Conservation (phyloP, 23 red algal genomes). For the Agarophyton chilense region DNA sequence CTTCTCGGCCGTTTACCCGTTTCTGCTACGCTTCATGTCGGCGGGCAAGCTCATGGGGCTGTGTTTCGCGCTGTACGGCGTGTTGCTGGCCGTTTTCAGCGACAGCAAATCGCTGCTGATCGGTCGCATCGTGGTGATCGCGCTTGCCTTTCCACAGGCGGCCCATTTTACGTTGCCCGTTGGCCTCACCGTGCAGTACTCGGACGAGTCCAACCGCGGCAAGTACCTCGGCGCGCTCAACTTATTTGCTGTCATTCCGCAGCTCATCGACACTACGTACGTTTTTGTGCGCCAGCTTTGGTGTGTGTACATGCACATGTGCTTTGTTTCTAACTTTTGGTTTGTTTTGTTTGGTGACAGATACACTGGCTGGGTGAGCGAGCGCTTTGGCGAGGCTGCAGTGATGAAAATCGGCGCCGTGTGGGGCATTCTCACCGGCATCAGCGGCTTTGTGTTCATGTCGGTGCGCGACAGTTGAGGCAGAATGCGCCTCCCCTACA, state of each 20-base stretch:
- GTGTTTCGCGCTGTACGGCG: slow-evolving; percentile 48
- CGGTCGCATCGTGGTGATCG: slow-evolving; percentile 12
- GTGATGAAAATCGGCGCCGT: slow-evolving; percentile 62
- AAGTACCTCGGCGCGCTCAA: slow-evolving; percentile 65
- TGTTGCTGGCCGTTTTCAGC: background rate
- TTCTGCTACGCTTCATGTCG: background rate
- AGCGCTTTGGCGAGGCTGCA: slow-evolving; percentile 49
- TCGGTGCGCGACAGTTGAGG: background rate
- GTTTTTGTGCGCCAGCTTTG: too few relatives aligned
- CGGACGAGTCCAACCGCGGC: slow-evolving; percentile 50
- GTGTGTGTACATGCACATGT: background rate
- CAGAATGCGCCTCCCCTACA: too few relatives aligned
- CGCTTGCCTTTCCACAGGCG: slow-evolving; percentile 31
- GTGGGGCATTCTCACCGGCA: slow-evolving; percentile 52
- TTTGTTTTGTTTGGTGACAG: background rate
- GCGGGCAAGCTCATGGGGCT: slow-evolving; percentile 33
- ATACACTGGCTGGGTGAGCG: slow-evolving; percentile 63
- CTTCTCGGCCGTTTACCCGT: slow-evolving; percentile 56
- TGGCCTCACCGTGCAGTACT: slow-evolving; percentile 49
- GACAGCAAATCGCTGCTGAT: slow-evolving; percentile 3
- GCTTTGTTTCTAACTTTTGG: background rate
- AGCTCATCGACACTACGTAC: slow-evolving; percentile 68
- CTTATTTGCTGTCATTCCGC: slow-evolving; percentile 57
- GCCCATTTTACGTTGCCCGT: slow-evolving; percentile 52
- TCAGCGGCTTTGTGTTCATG: slow-evolving; percentile 46